Conservation (phyloP, 2,329 filamentous ascomycete genomes). For the Colletotrichum liriopes region DNA sequence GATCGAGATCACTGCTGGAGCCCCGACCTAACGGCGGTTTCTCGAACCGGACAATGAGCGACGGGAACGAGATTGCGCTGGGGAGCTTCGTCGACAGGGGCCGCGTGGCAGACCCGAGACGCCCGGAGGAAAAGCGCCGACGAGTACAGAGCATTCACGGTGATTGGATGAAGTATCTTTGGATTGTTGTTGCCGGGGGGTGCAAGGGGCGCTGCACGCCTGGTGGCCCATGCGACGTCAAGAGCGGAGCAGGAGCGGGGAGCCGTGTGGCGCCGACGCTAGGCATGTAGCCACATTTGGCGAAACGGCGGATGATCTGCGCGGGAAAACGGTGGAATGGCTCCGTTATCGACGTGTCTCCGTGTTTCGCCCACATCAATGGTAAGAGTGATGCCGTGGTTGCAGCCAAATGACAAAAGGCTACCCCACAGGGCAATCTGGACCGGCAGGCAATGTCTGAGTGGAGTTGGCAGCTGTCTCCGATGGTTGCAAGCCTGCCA, state of each 20-base stretch:
- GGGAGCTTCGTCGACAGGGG: constrained; percentile 8
- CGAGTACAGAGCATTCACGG: neutral
- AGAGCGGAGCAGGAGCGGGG: constrained; percentile 27
- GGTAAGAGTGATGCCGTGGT: constrained; percentile 20
- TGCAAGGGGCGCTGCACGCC: neutral
- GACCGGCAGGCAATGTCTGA: constrained; percentile 13
- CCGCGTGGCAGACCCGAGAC: constrained; percentile 30
- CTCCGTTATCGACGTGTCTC: constrained; percentile 27
- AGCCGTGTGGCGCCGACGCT: constrained; percentile 36
- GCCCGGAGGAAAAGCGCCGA: constrained; percentile 33
- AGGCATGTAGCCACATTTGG: constrained; percentile 26
- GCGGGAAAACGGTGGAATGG: constrained; percentile 27
- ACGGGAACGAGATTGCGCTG: constrained; percentile 9
- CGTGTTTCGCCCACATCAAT: constrained; percentile 12
- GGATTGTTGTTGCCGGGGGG: constrained; percentile 11
- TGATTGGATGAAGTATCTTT: constrained; percentile 3
- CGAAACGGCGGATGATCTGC: constrained; percentile 36
- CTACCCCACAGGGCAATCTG: neutral
- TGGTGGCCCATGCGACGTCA: constrained; percentile 30
- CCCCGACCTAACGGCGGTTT: constrained; percentile 5
- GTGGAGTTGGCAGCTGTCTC: constrained; percentile 23
- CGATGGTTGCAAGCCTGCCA: neutral
- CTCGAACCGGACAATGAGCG: constrained; percentile 23
- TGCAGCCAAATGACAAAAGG: constrained; percentile 4
- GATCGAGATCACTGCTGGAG: constrained; percentile 25